Base-by-base conservation (phyloP, 2,329 filamentous ascomycete species). In the Cercospora berteroae region DNA sequence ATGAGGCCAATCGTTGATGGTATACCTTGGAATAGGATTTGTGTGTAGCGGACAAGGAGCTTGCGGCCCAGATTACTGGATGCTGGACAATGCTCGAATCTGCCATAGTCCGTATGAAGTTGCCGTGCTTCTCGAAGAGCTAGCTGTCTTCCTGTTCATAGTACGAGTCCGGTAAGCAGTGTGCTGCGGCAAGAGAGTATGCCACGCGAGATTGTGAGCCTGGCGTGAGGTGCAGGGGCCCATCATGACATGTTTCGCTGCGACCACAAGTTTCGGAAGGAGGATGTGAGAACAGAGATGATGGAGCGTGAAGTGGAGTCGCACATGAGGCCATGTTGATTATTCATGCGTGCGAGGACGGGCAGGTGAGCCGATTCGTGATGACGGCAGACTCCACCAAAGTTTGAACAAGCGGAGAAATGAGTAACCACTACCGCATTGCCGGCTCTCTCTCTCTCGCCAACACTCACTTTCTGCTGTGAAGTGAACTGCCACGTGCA, bases 391-490 rank as follows among this genome's bases (percentile, higher is more conserved):
- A 20, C 55, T 57, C 55, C 55, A 57, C 55, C 55, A 33, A 57
- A 57, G 55, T 57, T 57, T 57, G 55, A 57, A 57, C 55, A 57
- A 57, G 55, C 55, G 55, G 55, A 57, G 55, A 57, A 57, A 57
- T 57, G 55, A 57, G 55, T 57, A 57, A 57, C 55, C 55, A 57
- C 55, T 57, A 42, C 58, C 58, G 39, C 39, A 60, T 60, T 57
- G 33, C 25, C 57, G n/a, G 27, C 59, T 48, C 23, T 25, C 42
- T 63, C 33, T 42, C 48, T 23, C 29, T 39, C 36, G 36, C 36
- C 36, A 39, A 63, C 44, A 50, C 57, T 42, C 57, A 60, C 57
- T 39, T 42, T 44, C 57, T 42, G 5, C 33, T 52, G 59, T 52
- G 57, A 60, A 42, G 42, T 64, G 48, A 56, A 18, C 57, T 42